phyloP scores from a whole-genome alignment of 208 protist species.

The Acanthamoeba rhysodes region DNA sequence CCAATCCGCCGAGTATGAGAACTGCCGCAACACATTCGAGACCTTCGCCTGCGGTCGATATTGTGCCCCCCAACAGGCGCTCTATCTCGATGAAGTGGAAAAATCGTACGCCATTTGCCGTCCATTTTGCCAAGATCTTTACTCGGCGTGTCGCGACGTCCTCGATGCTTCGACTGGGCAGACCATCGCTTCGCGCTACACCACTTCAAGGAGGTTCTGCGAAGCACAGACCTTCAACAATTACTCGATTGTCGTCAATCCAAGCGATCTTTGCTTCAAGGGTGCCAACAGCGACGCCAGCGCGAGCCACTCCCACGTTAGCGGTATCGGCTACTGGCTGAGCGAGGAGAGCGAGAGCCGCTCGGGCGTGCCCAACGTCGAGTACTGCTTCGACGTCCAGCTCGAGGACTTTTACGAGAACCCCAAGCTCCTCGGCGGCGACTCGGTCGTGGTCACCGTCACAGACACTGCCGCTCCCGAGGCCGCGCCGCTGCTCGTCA shows the following conservation, averaged over 20 bases:
- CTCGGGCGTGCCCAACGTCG: background rate
- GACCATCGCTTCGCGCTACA: slow-evolving; percentile 3
- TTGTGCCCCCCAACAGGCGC: slow-evolving; percentile 44
- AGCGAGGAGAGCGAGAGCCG: background rate
- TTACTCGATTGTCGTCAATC: slow-evolving; percentile 48
- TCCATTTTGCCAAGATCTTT: slow-evolving; percentile 52
- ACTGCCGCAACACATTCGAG: slow-evolving; percentile 22
- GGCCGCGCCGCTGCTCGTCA: background rate
- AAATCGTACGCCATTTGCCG: slow-evolving; percentile 51
- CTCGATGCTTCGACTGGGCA: background rate
- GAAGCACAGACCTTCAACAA: slow-evolving; percentile 8
- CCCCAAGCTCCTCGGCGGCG: slow-evolving; percentile 31
- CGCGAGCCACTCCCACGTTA: background rate
- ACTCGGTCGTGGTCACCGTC: background rate
- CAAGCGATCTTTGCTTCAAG: slow-evolving; percentile 40
- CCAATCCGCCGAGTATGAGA: background rate
- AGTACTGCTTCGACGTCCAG: slow-evolving; percentile 72
- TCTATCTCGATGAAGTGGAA: slow-evolving; percentile 23
- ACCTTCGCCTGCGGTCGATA: slow-evolving; percentile 67
- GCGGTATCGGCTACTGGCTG: slow-evolving; percentile 37
- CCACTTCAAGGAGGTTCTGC: slow-evolving; percentile 23
- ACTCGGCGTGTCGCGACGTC: background rate
- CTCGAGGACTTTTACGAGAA: slow-evolving; percentile 65
- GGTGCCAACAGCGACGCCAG: slow-evolving; percentile 8
- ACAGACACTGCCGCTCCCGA: background rate